Base-by-base conservation (phyloP, 176 grass and related monocot genomes). In the Ampelocalamus luodianensis region DNA sequence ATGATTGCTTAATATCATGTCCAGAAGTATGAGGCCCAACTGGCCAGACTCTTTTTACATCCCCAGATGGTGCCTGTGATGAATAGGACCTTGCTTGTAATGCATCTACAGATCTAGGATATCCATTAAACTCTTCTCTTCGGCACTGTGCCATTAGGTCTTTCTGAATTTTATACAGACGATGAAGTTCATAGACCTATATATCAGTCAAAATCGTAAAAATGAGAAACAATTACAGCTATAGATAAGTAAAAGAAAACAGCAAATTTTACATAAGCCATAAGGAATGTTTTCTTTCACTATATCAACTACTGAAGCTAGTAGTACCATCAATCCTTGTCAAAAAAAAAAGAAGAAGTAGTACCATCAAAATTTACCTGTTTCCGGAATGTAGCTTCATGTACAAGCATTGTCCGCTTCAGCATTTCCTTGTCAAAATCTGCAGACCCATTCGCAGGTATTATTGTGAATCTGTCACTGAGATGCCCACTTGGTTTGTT, bases 151-250 rank as follows among this genome's bases (percentile, higher is more conserved):
- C 77, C 95, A 90, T 95, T 88, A 88, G 50, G 46, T 95, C 79
- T 36, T 93, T 97, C 87, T 97, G 92, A 88, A 78, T 89, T 84
- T 87, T 91, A 81, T 97, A 95, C 76, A 97, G 67, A 48, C 82
- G 85, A 59, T 95, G 95, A 76, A 97, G 92, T 78, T 97, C 92
- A 73, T 79, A 87, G 10, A 97, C 90, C 92, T 97, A 38, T 82
- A 72, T 72, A 87, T 8, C 79, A 38, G 15, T 54, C 26, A 83
- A 24, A 59, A 73, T 71, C 71, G 24, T 54, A 74, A 62, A 91
- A 89, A 87, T 87, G 18, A 85, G 58, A 66, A 87, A 79, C 18
- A 8, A 36, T 14, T 85, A 58, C 8, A 80, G 37, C 24, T 61
- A 64, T 69, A 62, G 10, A 65, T 15, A 71, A 24, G 4, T 68